Percentiles rank a stretch among this genome's conserved stretches.
Conservation (phyloP, 805 yeast species). For the Candida railenensis region DNA sequence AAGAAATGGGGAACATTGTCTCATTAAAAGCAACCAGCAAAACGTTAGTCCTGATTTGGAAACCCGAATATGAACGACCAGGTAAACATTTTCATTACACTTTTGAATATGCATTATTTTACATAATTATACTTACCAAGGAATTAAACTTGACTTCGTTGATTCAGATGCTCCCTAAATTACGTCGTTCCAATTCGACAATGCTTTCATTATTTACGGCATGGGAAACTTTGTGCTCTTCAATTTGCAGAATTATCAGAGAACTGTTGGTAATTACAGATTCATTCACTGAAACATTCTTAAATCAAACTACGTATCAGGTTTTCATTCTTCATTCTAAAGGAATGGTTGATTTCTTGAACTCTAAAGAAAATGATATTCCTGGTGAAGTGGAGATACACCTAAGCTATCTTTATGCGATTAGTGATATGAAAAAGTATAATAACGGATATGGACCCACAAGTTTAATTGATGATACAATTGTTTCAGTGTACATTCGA, state of each 20-base stretch:
- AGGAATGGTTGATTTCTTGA: slow-evolving; percentile 22
- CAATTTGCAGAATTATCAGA: slow-evolving; percentile 53
- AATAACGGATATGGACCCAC: slow-evolving; percentile 84
- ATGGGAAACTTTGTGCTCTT: slow-evolving; percentile 63
- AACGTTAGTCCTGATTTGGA: slow-evolving; percentile 84
- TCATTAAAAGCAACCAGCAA: slow-evolving; percentile 67
- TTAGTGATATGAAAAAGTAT: slow-evolving; percentile 62
- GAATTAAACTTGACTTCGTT: slow-evolving; percentile 60
- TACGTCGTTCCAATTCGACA: slow-evolving; percentile 75
- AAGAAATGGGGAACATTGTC: slow-evolving; percentile 63
- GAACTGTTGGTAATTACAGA: slow-evolving; percentile 41
- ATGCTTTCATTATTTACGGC: slow-evolving; percentile 64
- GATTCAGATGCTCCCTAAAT: slow-evolving; percentile 61
- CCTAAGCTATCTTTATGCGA: slow-evolving; percentile 47
- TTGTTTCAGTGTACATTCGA: slow-evolving; percentile 57
- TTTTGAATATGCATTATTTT: slow-evolving; percentile 64
- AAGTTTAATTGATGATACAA: slow-evolving; percentile 69
- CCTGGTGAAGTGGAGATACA: slow-evolving; percentile 37
- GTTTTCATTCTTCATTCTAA: slow-evolving; percentile 43
- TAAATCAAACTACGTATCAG: slow-evolving; percentile 44
- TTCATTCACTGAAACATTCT: slow-evolving; percentile 50
- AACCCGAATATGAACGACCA: slow-evolving; percentile 86
- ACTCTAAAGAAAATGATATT: slow-evolving; percentile 12
- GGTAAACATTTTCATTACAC: slow-evolving; percentile 89
- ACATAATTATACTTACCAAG: slow-evolving; percentile 52